These are phyloP conservation scores for Chytriomyces sp. DNA, from an alignment of 192 early-diverging fungal species.

Conservation along the genomic window DNA sequence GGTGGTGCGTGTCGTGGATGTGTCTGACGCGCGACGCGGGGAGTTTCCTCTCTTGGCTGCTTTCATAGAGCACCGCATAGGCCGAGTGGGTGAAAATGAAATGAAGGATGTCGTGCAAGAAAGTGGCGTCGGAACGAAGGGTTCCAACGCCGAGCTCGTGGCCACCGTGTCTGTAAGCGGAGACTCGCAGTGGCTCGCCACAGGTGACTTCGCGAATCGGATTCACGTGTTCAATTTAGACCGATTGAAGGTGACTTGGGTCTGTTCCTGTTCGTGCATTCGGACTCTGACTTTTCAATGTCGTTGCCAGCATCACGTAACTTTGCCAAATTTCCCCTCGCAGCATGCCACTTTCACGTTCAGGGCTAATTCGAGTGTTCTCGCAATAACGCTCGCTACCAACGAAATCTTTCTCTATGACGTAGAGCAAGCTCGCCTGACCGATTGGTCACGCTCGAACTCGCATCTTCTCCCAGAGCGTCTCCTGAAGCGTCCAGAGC, in stretches of 20 bases:
- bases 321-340: conserved; percentile 62
- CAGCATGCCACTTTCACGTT: conserved; percentile 72
- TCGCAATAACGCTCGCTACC: conserved; percentile 62
- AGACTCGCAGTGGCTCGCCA: conserved; percentile 81
- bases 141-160: conserved; percentile 49
- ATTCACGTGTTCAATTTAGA: conserved; percentile 79
- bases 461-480: conserved; percentile 67
- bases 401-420: conserved; percentile 85
- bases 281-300: conserved; percentile 9
- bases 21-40: conserved; percentile 58
- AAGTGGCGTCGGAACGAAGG: conserved; percentile 40
- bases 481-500: conserved; percentile 66
- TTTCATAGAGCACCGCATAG: conserved; percentile 73
- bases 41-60: conserved; percentile 61
- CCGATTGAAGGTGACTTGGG: conserved; percentile 57
- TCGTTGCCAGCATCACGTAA: conserved; percentile 58
- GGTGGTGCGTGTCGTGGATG: conserved; percentile 73
- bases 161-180: conserved; percentile 71
- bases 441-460: conserved; percentile 81
- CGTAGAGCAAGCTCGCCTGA: conserved; percentile 59
- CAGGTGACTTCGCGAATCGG: conserved; percentile 71
- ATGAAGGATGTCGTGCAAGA: conserved; percentile 42
- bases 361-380: conserved; percentile 54
- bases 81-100: conserved; percentile 7
- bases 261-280: neutral